Conservation (phyloP, 2,329 filamentous ascomycete species). For the Apiospora phragmitis region DNA sequence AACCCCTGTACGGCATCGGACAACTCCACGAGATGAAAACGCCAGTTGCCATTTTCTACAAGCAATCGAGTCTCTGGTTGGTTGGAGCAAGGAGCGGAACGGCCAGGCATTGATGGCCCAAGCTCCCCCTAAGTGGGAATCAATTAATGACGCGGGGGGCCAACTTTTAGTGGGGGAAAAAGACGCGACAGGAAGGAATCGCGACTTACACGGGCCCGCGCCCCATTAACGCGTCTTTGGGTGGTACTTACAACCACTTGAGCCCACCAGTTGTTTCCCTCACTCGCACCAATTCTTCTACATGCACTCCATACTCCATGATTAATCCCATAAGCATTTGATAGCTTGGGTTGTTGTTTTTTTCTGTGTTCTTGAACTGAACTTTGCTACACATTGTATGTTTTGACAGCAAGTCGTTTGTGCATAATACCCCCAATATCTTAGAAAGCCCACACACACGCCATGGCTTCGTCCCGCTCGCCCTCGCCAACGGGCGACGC, state of each 20-base stretch:
- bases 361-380: neutral
- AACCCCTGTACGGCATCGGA: neutral
- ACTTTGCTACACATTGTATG: neutral
- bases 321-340: neutral
- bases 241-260: neutral
- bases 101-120: neutral
- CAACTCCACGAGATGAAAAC: neutral
- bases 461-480: constrained; percentile 51
- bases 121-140: neutral
- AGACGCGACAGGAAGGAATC: constrained; percentile 12
- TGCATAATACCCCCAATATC: neutral
- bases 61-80: neutral
- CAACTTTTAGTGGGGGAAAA: neutral
- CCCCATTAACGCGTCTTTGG: neutral
- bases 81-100: neutral
- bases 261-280: neutral
- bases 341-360: neutral
- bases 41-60: neutral
- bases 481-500: constrained; percentile 45
- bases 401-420: neutral
- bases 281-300: neutral
- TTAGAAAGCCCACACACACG: constrained; percentile 14
- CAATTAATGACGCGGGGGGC: neutral
- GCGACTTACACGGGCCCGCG: constrained; percentile 15
- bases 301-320: neutral